Base-by-base conservation (phyloP, 2,329 filamentous ascomycete species). In the Pseudocercospora fuligena region DNA sequence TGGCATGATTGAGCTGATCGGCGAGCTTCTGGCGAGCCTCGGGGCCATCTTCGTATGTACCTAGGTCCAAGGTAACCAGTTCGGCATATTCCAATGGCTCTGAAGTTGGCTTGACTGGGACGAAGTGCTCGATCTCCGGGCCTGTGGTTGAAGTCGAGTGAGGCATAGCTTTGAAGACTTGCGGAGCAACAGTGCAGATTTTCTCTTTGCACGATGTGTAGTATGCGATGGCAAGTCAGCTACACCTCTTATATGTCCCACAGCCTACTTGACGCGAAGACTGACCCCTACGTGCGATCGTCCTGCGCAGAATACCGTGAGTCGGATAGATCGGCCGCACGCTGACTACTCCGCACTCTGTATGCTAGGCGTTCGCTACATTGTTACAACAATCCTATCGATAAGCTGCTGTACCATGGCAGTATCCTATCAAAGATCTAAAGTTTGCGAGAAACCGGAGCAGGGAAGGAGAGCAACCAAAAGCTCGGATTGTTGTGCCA, bases 61-160 rank as follows among this genome's bases (percentile, higher is more conserved):
- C 46, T 23, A 49, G 8, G 46, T 49, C 46, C 21, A 49, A n/a
- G n/a, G 46, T 49, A n/a, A 49, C 46, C n/a, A 49, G 46, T 19
- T 49, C 46, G 8, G 46, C 46, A 49, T 49, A 49, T n/a, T 49
- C n/a, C 21, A 49, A 49, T 49, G 46, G 46, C n/a, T 49, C 46
- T 19, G n/a, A 49, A 7, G 46, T 49, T 2, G 46, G 46, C 21
- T 49, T 21, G 46, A 49, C 46, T 49, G 46, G 46, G 21, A 23
- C 21, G 46, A 49, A 49, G 46, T 49, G 46, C 11, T 49, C 46
- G 46, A 49, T 23, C 46, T 49, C 46, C 21, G 46, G 46, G 46
- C 46, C 46, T 8, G n/a, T 9, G 7, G n/a, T 19, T 9, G n/a
- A 21, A 9, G 46, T 49, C 8, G 46, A 19, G 46, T 49, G 46